phyloP scores from a whole-genome alignment of 495 filamentous ascomycete genomes.

The Xylaria intraflava region DNA sequence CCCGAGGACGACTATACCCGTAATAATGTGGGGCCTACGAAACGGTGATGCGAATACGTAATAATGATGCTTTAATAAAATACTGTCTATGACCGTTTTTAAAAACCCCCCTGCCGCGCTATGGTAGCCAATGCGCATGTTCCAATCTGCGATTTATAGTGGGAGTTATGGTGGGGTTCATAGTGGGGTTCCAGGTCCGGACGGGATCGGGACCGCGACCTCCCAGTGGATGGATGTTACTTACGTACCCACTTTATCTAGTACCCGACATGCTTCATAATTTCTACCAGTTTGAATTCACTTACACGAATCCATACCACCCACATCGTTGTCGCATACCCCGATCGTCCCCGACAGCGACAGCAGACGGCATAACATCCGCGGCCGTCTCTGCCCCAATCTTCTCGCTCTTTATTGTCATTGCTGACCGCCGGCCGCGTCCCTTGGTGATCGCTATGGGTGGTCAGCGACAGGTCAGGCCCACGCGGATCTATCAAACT shows the following conservation, averaged over 20 bases:
- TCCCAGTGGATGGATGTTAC: background rate
- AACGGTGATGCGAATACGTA: too few relatives aligned
- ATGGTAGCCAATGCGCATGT: background rate
- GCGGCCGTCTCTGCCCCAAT: background rate
- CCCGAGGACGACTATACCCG: too few relatives aligned
- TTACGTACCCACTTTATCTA: background rate
- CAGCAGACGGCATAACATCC: background rate
- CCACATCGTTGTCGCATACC: background rate
- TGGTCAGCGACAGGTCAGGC: slow-evolving; percentile 22
- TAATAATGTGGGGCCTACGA: too few relatives aligned
- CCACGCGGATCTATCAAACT: slow-evolving; percentile 22
- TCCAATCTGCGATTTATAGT: slow-evolving; percentile 8
- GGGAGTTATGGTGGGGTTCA: slow-evolving; percentile 12
- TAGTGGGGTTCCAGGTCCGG: background rate
- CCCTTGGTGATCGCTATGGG: slow-evolving; percentile 16
- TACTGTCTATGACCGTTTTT: too few relatives aligned
- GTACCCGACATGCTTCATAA: too few relatives aligned
- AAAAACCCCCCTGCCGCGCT: too few relatives aligned
- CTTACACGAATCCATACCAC: background rate
- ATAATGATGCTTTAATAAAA: too few relatives aligned
- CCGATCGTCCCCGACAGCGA: background rate
- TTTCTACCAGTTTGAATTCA: too few relatives aligned
- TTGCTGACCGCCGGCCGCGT: background rate
- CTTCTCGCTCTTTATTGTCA: background rate
- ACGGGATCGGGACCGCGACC: too few relatives aligned